Evolutionary conservation across 768 basidiomycete species (phyloP), one percentile per base, ranked within the genome.

Genomic region (Russula emetica): DNA sequence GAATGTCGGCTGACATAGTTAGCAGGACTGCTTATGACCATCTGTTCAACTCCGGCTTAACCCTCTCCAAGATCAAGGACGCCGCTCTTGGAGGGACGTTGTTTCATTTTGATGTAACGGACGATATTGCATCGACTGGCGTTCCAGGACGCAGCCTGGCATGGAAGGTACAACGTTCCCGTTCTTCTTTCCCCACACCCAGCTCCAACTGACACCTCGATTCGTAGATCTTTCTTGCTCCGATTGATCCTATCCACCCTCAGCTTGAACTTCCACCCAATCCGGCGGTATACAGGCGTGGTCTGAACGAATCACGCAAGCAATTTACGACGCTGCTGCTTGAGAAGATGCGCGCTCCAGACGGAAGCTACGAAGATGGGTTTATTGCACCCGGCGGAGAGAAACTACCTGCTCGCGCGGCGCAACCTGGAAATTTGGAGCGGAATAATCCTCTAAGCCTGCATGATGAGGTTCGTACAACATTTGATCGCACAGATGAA

Each of bases 361-460:
- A 96, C 73, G 92, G 91, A 7, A 86, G 85, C 58, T 92, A 90
- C 72, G 85, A 88, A 66, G 83, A 86, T 42, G 85, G 85, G 11
- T 80, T 87, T 65, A 72, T 77, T 34, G 71, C 85, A 2, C 86
- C 86, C 40, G 85, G 83, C 28, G 77, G 77, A 22, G 71, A 74
- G 42, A 71, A 71, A 54, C 72, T 75, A 24, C 76, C 77, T 26
- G 69, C 69, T 14, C 64, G 70, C 56, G 66, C 61, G 14, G 59
- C 53, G 14, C 63, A 67, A 22, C 49, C 69, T 38, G 75, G 73
- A 52, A 81, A 87, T 71, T 76, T 91, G 65, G 85, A 88, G 66
- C 79, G 77, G 66, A 90, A 91, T 72, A 93, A 93, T 73, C 92
- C 91, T 11, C 76, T 94, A 45, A 92, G 89, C 72, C 76, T 92